phyloP scores from a whole-genome alignment of 2,329 filamentous ascomycete genomes.

The Beauveria sp. region DNA sequence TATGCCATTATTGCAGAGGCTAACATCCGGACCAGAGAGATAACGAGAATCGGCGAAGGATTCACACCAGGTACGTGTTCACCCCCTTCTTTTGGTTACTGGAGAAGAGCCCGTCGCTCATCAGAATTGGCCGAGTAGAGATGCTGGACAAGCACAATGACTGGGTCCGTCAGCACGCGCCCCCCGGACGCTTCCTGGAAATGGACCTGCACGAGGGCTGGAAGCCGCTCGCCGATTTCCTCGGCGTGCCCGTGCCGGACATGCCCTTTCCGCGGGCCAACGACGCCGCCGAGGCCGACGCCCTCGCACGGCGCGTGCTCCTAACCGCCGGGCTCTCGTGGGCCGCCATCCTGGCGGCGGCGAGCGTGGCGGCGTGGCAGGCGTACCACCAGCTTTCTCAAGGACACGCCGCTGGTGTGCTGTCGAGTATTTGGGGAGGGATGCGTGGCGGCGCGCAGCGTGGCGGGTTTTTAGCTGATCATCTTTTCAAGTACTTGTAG shows the following conservation, averaged over 20 bases:
- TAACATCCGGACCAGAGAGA: background rate
- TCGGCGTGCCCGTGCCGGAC: slow-evolving; percentile 19
- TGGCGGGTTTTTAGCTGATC: too few relatives aligned
- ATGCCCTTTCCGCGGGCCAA: slow-evolving; percentile 21
- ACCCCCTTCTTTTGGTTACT: background rate
- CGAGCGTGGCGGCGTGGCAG: background rate
- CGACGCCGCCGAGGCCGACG: slow-evolving; percentile 15
- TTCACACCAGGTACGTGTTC: background rate
- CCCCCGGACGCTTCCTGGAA: slow-evolving; percentile 15
- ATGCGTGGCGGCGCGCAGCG: too few relatives aligned
- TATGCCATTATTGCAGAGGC: too few relatives aligned
- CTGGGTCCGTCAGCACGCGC: slow-evolving; percentile 11
- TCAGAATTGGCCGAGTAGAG: slow-evolving; percentile 1
- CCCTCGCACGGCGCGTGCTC: background rate
- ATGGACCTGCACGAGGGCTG: slow-evolving; percentile 20
- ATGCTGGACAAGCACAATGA: slow-evolving; percentile 15
- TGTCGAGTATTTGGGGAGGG: too few relatives aligned
- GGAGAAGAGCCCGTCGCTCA: too few relatives aligned
- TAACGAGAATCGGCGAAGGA: background rate
- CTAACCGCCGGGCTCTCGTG: background rate
- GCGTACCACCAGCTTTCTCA: background rate
- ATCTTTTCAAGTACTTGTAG: too few relatives aligned
- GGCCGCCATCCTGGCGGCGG: background rate
- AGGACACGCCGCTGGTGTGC: background rate
- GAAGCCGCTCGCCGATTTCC: slow-evolving; percentile 21